A percentile compares a stretch with the other conserved stretches of the same genome.
phyloP scores from a whole-genome alignment of 2,329 filamentous ascomycete species.

The Aureobasidium sp. region DNA sequence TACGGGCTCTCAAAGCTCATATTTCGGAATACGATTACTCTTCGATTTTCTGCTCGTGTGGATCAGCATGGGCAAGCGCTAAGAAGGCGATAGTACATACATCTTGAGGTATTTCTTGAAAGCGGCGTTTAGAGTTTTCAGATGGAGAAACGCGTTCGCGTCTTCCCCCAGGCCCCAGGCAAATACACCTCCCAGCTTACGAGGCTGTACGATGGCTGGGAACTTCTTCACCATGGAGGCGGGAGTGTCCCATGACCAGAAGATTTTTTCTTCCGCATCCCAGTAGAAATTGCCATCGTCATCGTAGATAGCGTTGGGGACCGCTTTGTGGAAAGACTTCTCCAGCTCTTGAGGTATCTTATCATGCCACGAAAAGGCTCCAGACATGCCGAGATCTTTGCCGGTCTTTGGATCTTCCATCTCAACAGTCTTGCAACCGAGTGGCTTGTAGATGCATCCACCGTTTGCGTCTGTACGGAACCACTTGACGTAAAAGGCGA shows the following conservation, averaged over 20 bases:
- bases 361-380: constrained; percentile 23
- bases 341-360: constrained; percentile 46
- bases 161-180: constrained; percentile 71
- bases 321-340: constrained; percentile 53
- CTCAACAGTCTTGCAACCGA: constrained; percentile 53
- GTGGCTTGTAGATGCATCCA: constrained; percentile 40
- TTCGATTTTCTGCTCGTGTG: not conserved
- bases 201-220: constrained; percentile 48
- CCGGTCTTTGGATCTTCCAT: constrained; percentile 57
- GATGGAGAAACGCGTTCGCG: constrained; percentile 32
- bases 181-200: constrained; percentile 62
- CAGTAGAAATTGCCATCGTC: constrained; percentile 59
- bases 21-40: not conserved
- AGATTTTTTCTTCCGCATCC: constrained; percentile 52
- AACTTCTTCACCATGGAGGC: constrained; percentile 57
- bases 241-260: constrained; percentile 69
- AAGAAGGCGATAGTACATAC: not conserved
- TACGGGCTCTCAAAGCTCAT: constrained; percentile 3
- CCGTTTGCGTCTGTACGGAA: constrained; percentile 49
- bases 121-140: constrained; percentile 35
- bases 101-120: constrained; percentile 10
- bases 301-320: constrained; percentile 50
- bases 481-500: constrained; percentile 64
- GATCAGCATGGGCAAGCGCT: not conserved
- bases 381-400: constrained; percentile 27